Evolutionary conservation across 148 eudicot species (phyloP), one percentile per base, ranked within the genome.

Genomic region (Silene uniflora): DNA sequence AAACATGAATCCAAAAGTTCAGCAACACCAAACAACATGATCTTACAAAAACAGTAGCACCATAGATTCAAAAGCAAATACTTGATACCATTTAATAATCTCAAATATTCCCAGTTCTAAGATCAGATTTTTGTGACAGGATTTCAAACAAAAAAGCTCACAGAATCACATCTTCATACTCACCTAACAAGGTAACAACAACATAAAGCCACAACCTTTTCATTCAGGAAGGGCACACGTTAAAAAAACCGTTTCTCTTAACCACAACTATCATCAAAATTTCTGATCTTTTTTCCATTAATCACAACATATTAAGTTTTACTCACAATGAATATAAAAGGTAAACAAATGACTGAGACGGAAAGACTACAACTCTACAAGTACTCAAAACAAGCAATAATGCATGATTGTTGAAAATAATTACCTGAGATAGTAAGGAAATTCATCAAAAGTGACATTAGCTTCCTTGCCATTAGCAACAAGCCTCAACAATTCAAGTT

Each of bases 361-460:
- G n/a, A n/a, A n/a, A n/a, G n/a, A n/a, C n/a, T n/a, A n/a, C n/a
- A n/a, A n/a, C n/a, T n/a, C n/a, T n/a, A 4, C 44, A 39, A 39
- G 44, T 39, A 39, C 44, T 39, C 10, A 39, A 39, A 39, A 39
- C 44, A 52, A 52, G 56, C 1, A 52, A 12, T 27, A 8, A 54
- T 7, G 16, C 6, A 42, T 42, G 14, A 56, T 24, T 19, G 19
- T 8, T 7, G 4, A n/a, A 2, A 56, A 14, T 56, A 27, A 0
- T 1, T 81, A 90, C 98, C 98, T 91, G 79, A 93, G 81, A 75
- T 80, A 93, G 78, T 91, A 93, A 56, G 98, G 98, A 54, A 90
- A 93, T 2, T 90, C 91, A 54, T 89, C 91, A 81, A 93, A 89
- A 16, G 90, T 80, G 73, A 84, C 84, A 42, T 81, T 80, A 79